phyloP scores from a whole-genome alignment of 225 moss, liverwort and hornwort genomes.

The Physcomitrellopsis africana region DNA sequence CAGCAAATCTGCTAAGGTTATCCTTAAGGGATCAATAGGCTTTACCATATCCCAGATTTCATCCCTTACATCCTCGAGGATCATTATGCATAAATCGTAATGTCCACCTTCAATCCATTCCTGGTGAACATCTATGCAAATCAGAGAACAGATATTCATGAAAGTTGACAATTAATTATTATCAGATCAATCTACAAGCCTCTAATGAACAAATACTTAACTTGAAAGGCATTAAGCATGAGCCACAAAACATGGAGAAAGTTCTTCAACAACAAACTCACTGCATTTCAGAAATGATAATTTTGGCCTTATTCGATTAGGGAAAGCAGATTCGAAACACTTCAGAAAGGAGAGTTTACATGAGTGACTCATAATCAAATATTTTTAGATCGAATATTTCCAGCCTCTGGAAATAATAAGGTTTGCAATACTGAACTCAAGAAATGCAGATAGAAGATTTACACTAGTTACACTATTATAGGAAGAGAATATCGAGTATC shows the following conservation, averaged over 20 bases:
- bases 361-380: background rate
- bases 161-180: background rate
- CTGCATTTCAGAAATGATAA: too few relatives aligned
- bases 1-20: conserved; percentile 77
- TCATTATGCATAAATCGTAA: conserved; percentile 95
- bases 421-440: conserved; percentile 60
- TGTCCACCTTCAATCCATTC: conserved; percentile 99
- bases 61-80: conserved; percentile 97
- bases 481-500: conserved; percentile 96
- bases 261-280: too few relatives aligned
- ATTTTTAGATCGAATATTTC: background rate
- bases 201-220: background rate
- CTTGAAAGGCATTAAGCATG: conserved; percentile 3
- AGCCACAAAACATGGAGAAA: background rate
- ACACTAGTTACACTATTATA: conserved; percentile 50
- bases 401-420: conserved; percentile 66
- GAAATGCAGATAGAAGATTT: conserved; percentile 76
- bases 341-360: too few relatives aligned
- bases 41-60: conserved; percentile 99
- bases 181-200: too few relatives aligned
- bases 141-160: conserved; percentile 19
- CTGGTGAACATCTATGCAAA: conserved; percentile 86
- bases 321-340: too few relatives aligned
- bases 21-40: conserved; percentile 70
- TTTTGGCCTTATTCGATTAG: too few relatives aligned